phyloP scores from a whole-genome alignment of 352 stramenopile genomes.

The Phytophthora capsici region DNA sequence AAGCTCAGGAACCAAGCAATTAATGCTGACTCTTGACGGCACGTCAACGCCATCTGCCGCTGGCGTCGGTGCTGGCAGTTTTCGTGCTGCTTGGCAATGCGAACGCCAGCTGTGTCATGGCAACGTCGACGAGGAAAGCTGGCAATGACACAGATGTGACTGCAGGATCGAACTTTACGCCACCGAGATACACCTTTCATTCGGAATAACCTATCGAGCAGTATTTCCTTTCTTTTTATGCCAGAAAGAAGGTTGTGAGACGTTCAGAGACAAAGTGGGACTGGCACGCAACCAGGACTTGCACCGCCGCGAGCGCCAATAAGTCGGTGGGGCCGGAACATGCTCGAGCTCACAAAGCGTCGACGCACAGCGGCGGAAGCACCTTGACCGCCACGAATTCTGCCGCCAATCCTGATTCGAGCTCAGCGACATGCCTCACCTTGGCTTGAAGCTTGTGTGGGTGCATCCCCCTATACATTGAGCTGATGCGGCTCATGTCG shows the following conservation, averaged over 20 bases:
- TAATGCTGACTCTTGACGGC: constrained; percentile 21
- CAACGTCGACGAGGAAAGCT: constrained; percentile 15
- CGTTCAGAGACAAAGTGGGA: constrained; percentile 21
- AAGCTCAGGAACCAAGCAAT: background rate
- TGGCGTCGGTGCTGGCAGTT: constrained; percentile 7
- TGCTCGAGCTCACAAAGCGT: constrained; percentile 14
- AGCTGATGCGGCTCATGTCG: background rate
- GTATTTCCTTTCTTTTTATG: constrained; percentile 10
- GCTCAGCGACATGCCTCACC: constrained; percentile 25
- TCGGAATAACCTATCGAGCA: background rate
- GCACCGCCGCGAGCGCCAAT: background rate
- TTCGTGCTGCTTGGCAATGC: constrained; percentile 6
- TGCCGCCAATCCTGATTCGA: constrained; percentile 22
- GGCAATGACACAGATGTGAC: constrained; percentile 4
- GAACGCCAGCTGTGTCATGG: constrained; percentile 12
- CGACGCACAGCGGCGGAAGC: constrained; percentile 9
- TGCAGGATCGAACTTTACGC: too few relatives aligned
- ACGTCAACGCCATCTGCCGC: constrained; percentile 20
- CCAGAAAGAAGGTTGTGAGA: constrained; percentile 14
- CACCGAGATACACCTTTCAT: constrained; percentile 21
- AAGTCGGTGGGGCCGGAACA: constrained; percentile 21
- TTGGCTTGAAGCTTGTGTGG: constrained; percentile 5
- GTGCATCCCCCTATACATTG: background rate
- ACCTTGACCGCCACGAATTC: constrained; percentile 11
- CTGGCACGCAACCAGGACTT: background rate